Conservation (phyloP, 352 stramenopile genomes). For the Globisporangium viniferum region DNA sequence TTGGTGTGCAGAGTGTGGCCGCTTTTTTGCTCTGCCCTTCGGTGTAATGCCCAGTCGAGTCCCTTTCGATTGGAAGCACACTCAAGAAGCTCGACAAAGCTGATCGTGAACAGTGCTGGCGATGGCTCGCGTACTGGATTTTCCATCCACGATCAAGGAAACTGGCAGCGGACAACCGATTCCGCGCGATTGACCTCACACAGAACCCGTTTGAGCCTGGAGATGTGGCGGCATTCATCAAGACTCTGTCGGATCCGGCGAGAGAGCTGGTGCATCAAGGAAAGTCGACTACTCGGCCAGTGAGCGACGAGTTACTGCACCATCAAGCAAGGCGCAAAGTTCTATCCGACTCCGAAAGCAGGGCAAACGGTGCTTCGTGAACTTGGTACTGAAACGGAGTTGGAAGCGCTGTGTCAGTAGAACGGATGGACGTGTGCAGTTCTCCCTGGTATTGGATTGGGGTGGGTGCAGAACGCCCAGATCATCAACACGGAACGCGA, state of each 20-base stretch:
- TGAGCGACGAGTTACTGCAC: neutral
- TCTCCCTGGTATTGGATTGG: neutral
- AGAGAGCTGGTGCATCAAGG: neutral
- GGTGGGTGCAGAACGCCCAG: neutral
- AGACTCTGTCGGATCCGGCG: neutral
- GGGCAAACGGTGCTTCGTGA: neutral
- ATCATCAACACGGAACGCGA: neutral
- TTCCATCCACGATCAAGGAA: neutral
- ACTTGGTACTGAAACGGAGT: neutral
- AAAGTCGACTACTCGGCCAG: neutral
- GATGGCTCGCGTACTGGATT: neutral
- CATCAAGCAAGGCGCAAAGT: neutral
- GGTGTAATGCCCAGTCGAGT: neutral
- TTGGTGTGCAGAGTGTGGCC: too few relatives aligned
- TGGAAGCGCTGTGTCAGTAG: neutral
- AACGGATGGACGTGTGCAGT: neutral
- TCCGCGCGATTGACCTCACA: neutral
- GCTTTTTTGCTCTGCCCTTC: neutral
- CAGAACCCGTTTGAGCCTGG: neutral
- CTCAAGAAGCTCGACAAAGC: neutral
- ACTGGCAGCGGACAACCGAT: neutral
- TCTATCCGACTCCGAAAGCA: neutral
- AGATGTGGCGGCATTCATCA: neutral
- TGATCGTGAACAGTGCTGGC: neutral
- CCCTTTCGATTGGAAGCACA: neutral